Evolutionary conservation across 2,329 filamentous ascomycete genomes (phyloP), one percentile per base, ranked within the genome.

Genomic region (Aureobasidium sp.): DNA sequence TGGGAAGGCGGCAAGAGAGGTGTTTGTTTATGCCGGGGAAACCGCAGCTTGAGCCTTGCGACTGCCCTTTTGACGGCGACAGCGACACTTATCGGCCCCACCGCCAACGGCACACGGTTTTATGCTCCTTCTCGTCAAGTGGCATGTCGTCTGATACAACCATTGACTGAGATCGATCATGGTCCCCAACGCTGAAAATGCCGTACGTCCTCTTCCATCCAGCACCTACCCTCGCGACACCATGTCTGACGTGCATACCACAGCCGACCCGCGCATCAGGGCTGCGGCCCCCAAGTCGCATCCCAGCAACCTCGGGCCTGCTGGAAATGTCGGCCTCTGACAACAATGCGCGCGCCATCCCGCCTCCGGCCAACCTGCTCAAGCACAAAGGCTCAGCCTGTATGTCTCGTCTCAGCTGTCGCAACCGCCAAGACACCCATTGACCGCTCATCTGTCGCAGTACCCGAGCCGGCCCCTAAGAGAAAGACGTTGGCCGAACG

Each of bases 361-460:
- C 67, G 27, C 71, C 73, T 53, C 76, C 77, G 11, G 74, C 75
- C 23, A 70, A 74, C 19, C 70, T 73, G 17, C 67, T 72, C 60
- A 83, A 83, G 65, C 77, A 81, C 65, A 81, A 80, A 69, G 77
- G 78, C 57, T 75, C 75, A 40, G 77, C 77, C 62, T 71, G 79
- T 79, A 74, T 70, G 70, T 69, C 60, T 42, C 31, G 23, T 69
- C 60, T 42, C 31, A 25, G 38, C 43, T 53, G 53, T 5, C 47
- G 61, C 5, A 25, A 61, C 13, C 3, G 13, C 42, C 64, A 63
- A 61, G 60, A 60, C 50, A 38, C 43, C 66, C 70, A 55, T 70
- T 64, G 62, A 19, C 61, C 25, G 23, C 37, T 23, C 31, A 17
- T 37, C 21, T 45, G 64, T 51, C 68, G 60, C 67, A 76, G 77